Evolutionary conservation across 1,284 basidiomycete species (phyloP), one percentile per base, ranked within the genome.

Genomic region (Pisolithus thermaeus): DNA sequence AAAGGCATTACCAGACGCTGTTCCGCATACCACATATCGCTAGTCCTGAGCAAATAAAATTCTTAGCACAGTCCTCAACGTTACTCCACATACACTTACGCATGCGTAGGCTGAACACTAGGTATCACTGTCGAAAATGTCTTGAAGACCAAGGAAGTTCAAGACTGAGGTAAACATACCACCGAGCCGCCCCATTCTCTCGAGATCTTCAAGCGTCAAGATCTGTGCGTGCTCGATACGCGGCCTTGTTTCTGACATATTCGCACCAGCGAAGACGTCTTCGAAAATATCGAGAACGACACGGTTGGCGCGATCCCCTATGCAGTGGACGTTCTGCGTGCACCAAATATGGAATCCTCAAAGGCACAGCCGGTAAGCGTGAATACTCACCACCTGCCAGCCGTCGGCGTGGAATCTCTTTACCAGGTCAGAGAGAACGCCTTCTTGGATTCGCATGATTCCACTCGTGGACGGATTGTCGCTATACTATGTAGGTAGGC

Each of bases 191-290:
- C 84, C 88, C 22, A 84, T 76, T 12, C 92, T 77, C 52, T 77
- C 62, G 11, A 96, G 62, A 65, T 97, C 93, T 1, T 76, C 71
- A 4, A 64, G 69, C 1, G 79, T 78, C 72, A 96, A 75, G 52
- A 97, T 92, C 68, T 97, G 94, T 0, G 92, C 87, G 67, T 97
- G 94, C 63, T 97, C 95, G 25, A 96, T 84, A 22, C 94, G 75
- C 1, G 90, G 84, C 18, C 92, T 74, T 60, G 79, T 77, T 41
- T 71, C 67, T 0, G 71, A 64, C 11, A 76, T 71, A 50, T 73
- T 72, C 5, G 61, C 66, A 3, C 59, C 51, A 7, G 56, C 56
- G 2, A 81, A 59, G 0, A 79, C 65, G 1, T 69, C 70, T 65
- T 92, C 88, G 60, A 90, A 91, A 14, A 90, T 82, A 60, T 94